Evolutionary conservation across 2,329 filamentous ascomycete genomes (phyloP).

Genomic region (Helicocarpus griseus): DNA sequence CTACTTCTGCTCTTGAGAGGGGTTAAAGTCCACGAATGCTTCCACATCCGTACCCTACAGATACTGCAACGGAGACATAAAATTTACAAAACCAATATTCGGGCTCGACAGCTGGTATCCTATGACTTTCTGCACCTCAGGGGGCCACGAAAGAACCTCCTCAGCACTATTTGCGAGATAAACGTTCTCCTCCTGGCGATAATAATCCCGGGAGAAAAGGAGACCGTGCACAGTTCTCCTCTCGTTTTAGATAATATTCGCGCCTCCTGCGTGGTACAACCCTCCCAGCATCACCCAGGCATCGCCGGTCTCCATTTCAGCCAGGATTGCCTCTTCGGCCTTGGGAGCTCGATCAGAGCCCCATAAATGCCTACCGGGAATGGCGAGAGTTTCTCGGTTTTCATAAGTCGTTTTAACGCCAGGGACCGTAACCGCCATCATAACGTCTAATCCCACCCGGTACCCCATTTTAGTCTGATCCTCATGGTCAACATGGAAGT

Average conservation of each 20-base stretch:
- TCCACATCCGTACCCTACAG: neutral
- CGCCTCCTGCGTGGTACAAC: constrained; percentile 33
- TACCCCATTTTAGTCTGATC: constrained; percentile 20
- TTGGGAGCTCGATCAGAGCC: constrained; percentile 27
- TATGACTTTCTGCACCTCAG: neutral
- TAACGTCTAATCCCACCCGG: constrained; percentile 10
- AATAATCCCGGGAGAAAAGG: constrained; percentile 26
- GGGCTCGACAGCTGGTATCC: neutral
- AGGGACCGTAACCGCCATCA: constrained; percentile 32
- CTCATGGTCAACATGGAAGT: constrained; percentile 22
- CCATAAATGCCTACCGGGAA: constrained; percentile 35
- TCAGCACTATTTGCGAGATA: neutral
- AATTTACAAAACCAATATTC: neutral
- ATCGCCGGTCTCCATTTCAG: constrained; percentile 33
- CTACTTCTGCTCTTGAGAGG: neutral
- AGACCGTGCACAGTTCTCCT: constrained; percentile 24
- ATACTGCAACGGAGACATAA: neutral
- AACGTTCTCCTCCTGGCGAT: constrained; percentile 26
- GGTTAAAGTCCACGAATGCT: neutral
- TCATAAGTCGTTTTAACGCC: constrained; percentile 32
- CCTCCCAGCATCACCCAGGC: constrained; percentile 33
- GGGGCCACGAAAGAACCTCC: neutral
- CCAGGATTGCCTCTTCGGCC: constrained; percentile 30
- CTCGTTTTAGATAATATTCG: constrained; percentile 24
- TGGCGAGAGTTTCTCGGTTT: constrained; percentile 35